These are phyloP conservation scores for Fusarium sp. DNA, from an alignment of 2,329 filamentous ascomycete species.

Conservation along the genomic window DNA sequence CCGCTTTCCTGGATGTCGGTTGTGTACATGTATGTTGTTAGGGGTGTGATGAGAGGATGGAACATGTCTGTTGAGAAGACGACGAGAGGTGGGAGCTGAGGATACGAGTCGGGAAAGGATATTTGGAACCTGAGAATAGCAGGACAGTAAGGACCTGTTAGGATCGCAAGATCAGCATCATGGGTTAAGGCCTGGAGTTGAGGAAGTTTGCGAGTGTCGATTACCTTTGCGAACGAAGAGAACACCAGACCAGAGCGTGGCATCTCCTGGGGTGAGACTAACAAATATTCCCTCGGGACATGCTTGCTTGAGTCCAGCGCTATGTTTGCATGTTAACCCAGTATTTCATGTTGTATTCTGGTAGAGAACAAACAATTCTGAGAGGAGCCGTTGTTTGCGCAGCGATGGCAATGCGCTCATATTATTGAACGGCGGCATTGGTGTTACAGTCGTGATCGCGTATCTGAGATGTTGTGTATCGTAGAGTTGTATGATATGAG, in stretches of 20 bases:
- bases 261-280: constrained; percentile 83
- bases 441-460: not conserved
- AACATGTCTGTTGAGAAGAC: constrained; percentile 95
- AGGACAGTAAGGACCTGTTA: constrained; percentile 86
- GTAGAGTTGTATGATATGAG: no score
- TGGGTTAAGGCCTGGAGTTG: not conserved
- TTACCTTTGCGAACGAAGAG: constrained; percentile 90
- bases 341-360: not conserved
- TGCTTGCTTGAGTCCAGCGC: constrained; percentile 82
- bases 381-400: constrained; percentile 79
- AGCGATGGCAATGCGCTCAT: constrained; percentile 65
- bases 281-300: constrained; percentile 90
- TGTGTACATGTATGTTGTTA: constrained; percentile 95
- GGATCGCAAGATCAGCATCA: not conserved
- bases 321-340: constrained; percentile 54
- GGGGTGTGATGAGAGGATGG: constrained; percentile 89
- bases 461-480: not conserved
- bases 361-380: constrained; percentile 77
- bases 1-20: constrained; percentile 80
- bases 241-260: constrained; percentile 88
- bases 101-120: constrained; percentile 85
- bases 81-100: constrained; percentile 81
- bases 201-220: not conserved
- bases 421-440: constrained; percentile 58
- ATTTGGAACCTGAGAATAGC: constrained; percentile 92